phyloP scores from a whole-genome alignment of 768 basidiomycete genomes.

The Amanita subjunquillea region DNA sequence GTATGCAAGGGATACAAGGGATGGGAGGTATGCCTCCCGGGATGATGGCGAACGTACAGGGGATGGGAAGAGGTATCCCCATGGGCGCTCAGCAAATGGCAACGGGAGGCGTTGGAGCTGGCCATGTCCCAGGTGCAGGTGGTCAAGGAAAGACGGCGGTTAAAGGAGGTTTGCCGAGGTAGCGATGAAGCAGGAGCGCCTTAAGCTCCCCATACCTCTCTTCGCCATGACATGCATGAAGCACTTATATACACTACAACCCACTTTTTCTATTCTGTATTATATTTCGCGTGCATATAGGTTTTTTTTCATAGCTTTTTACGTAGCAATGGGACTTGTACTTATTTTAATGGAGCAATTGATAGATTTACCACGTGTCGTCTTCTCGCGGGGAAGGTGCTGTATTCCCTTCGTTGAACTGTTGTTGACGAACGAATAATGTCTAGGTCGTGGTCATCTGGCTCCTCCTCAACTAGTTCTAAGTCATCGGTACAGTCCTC shows the following conservation, averaged over 20 bases:
- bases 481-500: neutral
- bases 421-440: neutral
- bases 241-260: neutral
- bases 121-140: neutral
- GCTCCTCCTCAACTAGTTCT: neutral
- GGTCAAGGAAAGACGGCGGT: conserved; percentile 3
- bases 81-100: conserved; percentile 6
- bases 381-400: neutral
- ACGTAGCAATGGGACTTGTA: neutral
- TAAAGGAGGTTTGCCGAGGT: conserved; percentile 2
- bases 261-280: conserved; percentile 3
- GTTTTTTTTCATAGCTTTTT: neutral
- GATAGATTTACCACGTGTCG: neutral
- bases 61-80: conserved; percentile 6
- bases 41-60: conserved; percentile 5
- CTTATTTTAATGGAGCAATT: neutral
- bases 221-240: neutral
- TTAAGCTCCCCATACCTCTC: neutral
- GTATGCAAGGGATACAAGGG: conserved; percentile 3
- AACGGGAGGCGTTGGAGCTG: neutral
- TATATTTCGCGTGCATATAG: neutral
- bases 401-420: neutral
- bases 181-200: neutral
- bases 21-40: conserved; percentile 5
- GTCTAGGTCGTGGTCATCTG: neutral